Evolutionary conservation across 176 grass and related monocot genomes (phyloP).

Genomic region (Oropetium thomaeum): DNA sequence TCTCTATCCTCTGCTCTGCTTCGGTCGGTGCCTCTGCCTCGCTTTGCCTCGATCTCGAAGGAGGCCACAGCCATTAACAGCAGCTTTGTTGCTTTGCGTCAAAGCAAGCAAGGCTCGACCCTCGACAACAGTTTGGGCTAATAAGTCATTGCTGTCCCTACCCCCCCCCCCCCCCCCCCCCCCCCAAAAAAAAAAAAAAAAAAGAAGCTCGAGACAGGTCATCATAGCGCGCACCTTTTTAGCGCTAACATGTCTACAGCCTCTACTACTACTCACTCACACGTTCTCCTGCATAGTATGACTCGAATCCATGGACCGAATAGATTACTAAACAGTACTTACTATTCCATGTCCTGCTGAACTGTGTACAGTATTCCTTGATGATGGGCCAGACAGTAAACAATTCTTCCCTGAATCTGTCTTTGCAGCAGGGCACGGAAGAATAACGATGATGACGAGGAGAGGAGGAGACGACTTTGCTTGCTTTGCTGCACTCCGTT

Average conservation of each 20-base stretch:
- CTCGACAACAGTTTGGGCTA: slow-evolving; percentile 36
- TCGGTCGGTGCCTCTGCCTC: not conserved
- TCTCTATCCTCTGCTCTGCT: not conserved
- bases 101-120: slow-evolving; percentile 39
- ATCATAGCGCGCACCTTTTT: slow-evolving; percentile 10
- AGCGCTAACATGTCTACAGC: not conserved
- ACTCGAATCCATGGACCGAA: slow-evolving; percentile 4
- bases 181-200: too few relatives aligned
- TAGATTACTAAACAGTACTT: not conserved
- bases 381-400: slow-evolving; percentile 6
- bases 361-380: slow-evolving; percentile 7
- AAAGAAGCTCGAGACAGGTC: slow-evolving; percentile 26
- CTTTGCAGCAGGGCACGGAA: slow-evolving; percentile 9
- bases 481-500: slow-evolving; percentile 13
- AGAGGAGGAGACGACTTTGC: too few relatives aligned
- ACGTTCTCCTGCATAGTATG: not conserved
- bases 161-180: too few relatives aligned
- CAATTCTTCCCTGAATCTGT: slow-evolving; percentile 24
- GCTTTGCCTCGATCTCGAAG: slow-evolving; percentile 29
- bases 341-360: slow-evolving; percentile 21
- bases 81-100: slow-evolving; percentile 46
- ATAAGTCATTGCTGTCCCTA: slow-evolving; percentile 31
- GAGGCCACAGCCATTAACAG: slow-evolving; percentile 25
- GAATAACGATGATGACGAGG: not conserved
- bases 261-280: not conserved